These are phyloP conservation scores for Metarhizium album DNA, from an alignment of 2,329 filamentous ascomycete genomes.

Conservation along the genomic window DNA sequence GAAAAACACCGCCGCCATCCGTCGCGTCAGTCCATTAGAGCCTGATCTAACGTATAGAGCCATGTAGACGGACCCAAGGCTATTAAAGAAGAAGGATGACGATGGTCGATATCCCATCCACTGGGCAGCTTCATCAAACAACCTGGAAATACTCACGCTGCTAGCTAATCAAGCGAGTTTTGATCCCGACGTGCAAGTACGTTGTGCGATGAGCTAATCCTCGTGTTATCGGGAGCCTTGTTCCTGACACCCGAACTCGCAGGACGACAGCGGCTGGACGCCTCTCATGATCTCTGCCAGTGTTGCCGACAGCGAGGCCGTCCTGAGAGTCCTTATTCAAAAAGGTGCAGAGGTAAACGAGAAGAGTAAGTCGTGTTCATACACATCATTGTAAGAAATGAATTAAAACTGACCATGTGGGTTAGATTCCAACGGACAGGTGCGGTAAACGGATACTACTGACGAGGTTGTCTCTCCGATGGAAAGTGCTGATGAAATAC, in stretches of 20 bases:
- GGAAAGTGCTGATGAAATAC: neutral
- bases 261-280: constrained; percentile 75
- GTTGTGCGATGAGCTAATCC: neutral
- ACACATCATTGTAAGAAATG: neutral
- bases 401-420: constrained; percentile 18
- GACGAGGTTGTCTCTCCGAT: neutral
- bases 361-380: constrained; percentile 44
- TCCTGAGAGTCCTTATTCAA: constrained; percentile 56
- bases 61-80: constrained; percentile 62
- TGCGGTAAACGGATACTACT: constrained; percentile 15
- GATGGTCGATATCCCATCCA: constrained; percentile 87
- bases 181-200: constrained; percentile 70
- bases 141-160: constrained; percentile 60
- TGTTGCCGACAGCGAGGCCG: constrained; percentile 57
- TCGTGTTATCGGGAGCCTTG: neutral
- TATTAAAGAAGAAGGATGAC: constrained; percentile 62
- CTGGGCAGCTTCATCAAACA: constrained; percentile 85
- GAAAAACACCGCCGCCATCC: neutral
- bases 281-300: constrained; percentile 74
- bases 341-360: constrained; percentile 63
- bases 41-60: neutral
- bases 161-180: constrained; percentile 63
- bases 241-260: neutral
- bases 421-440: constrained; percentile 52
- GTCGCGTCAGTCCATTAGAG: neutral